These are phyloP conservation scores for Ceratobasidium sp. DNA, from an alignment of 1,284 basidiomycete species.

Conservation along the genomic window DNA sequence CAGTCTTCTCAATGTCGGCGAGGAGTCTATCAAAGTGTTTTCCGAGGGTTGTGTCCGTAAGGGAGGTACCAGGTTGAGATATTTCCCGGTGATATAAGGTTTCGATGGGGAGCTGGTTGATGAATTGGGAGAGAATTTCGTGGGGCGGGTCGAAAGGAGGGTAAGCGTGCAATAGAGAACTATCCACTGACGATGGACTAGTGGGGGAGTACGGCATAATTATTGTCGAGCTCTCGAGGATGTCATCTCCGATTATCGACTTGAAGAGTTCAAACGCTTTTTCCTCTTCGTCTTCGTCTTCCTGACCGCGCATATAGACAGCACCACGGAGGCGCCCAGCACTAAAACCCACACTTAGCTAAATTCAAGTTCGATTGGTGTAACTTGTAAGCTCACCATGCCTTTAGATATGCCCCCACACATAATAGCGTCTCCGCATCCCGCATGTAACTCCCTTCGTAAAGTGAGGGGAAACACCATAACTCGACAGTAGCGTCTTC, in stretches of 20 bases:
- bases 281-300: conserved; percentile 4
- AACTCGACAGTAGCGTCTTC: background rate
- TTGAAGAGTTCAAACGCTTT: background rate
- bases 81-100: background rate
- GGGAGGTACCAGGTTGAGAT: too few relatives aligned
- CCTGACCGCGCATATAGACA: background rate
- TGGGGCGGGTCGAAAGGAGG: background rate
- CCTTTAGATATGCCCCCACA: conserved; percentile 1
- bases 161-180: background rate
- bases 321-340: background rate
- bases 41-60: background rate
- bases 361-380: background rate
- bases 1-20: background rate
- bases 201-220: too few relatives aligned
- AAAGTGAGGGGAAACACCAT: conserved; percentile 10
- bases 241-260: background rate
- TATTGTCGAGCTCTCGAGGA: background rate
- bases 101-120: background rate
- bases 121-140: background rate
- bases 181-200: too few relatives aligned
- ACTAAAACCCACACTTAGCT: background rate
- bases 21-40: background rate
- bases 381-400: background rate
- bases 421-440: conserved; percentile 4
- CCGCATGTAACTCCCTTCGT: conserved; percentile 1